Percentiles rank a stretch among this genome's conserved stretches.
phyloP scores from a whole-genome alignment of 176 grass and related monocot species.

The Paspalum vaginatum region DNA sequence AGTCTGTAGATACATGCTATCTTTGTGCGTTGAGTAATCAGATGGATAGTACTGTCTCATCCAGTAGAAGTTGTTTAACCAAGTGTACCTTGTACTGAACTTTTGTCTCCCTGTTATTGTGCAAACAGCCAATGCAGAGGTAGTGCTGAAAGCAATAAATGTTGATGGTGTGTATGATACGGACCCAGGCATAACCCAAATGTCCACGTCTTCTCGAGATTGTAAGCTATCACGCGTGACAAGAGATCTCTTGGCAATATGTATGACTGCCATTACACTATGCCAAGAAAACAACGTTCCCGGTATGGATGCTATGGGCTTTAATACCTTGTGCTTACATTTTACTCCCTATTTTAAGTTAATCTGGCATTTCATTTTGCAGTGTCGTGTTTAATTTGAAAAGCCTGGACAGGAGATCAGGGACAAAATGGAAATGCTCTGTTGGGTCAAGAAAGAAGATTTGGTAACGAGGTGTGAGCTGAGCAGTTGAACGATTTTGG shows the following conservation, averaged over 20 bases:
- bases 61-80: neutral
- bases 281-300: constrained; percentile 98
- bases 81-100: constrained; percentile 8
- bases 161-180: constrained; percentile 88
- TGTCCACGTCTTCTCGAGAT: constrained; percentile 72
- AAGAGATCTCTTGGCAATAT: constrained; percentile 88
- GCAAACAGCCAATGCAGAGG: too few relatives aligned
- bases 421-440: too few relatives aligned
- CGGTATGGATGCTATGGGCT: constrained; percentile 39
- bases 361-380: constrained; percentile 34
- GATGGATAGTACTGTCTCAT: neutral
- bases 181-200: constrained; percentile 71
- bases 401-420: constrained; percentile 57
- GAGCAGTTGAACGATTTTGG: neutral
- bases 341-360: neutral
- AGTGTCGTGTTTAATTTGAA: constrained; percentile 98
- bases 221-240: constrained; percentile 80
- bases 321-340: neutral
- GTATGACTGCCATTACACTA: constrained; percentile 92
- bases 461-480: constrained; percentile 52
- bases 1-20: constrained; percentile 25
- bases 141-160: too few relatives aligned
- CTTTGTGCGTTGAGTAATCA: neutral
- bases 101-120: too few relatives aligned
- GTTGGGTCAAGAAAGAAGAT: too few relatives aligned